These are phyloP conservation scores for Turritis glabra DNA, from an alignment of 345 rosid species.

Conservation along the genomic window DNA sequence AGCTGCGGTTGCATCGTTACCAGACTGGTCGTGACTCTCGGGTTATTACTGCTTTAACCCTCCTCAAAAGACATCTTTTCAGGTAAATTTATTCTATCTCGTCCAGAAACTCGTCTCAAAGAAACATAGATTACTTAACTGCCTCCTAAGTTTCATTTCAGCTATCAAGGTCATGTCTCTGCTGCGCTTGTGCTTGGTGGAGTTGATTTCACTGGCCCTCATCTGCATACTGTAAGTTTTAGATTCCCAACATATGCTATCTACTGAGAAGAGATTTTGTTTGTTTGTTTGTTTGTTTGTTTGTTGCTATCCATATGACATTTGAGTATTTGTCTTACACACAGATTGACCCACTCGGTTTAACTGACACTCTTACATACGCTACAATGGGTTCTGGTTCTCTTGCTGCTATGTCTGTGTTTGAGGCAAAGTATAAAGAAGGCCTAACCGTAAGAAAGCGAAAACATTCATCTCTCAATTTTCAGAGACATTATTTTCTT, in stretches of 20 bases:
- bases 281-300: too few species aligned
- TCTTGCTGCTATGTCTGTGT: conserved; percentile 81
- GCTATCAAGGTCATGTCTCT: conserved; percentile 74
- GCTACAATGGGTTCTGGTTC: conserved; percentile 98
- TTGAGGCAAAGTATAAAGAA: conserved; percentile 80
- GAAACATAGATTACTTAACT: conserved; percentile 7
- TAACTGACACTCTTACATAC: conserved; percentile 77
- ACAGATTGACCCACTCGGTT: conserved; percentile 88
- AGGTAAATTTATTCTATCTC: conserved; percentile 42
- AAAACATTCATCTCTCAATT: background rate
- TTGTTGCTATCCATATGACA: background rate
- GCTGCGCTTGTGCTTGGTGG: conserved; percentile 92
- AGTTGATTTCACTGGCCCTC: conserved; percentile 83
- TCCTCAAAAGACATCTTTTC: conserved; percentile 80
- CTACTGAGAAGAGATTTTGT: background rate
- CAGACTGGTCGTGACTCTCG: conserved; percentile 80
- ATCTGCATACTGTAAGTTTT: conserved; percentile 70
- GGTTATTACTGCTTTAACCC: conserved; percentile 78
- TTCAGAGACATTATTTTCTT: background rate
- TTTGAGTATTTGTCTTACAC: background rate
- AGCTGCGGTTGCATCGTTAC: conserved; percentile 77
- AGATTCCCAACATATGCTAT: background rate
- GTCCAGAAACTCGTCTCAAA: background rate
- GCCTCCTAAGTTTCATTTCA: conserved; percentile 40
- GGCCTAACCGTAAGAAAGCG: conserved; percentile 64